Evolutionary conservation across 2,329 filamentous ascomycete genomes (phyloP), one percentile per base, ranked within the genome.

Genomic region (Aureobasidium sp.): DNA sequence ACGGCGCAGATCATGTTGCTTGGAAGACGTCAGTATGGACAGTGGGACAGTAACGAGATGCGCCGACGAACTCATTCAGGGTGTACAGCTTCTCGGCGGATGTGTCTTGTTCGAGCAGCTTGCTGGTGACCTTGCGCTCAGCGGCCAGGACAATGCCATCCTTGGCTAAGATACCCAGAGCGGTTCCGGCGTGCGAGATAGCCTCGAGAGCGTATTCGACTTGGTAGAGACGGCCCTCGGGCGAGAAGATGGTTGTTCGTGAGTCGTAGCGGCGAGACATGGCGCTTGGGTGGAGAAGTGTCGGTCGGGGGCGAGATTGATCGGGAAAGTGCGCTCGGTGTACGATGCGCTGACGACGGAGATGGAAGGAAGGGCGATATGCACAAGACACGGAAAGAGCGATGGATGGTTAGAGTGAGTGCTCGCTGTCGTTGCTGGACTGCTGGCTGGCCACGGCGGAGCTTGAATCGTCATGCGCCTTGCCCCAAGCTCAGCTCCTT

Each of bases 1-100:
- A 99, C 94, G 65, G 94, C 94, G 78, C 92, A 97, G 78, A 99
- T 97, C 95, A 99, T 99, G 82, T 99, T 99, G 81, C 93, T 97
- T 68, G 11, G n/a, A 14, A 8, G n/a, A 9, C 9, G 34, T 62
- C 49, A 62, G 60, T 41, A 57, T 11, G 2, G 7, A 9, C 25
- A 17, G 17, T 37, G 27, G 15, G 56, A 15, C 11, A 44, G 4
- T 14, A 31, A 29, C 7, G 17, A 42, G 15, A 45, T 22, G 36
- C 52, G 59, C 68, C 15, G 62, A 68, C 88, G 66, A 82, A 97
- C 93, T 99, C 94, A 71, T 99, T 99, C 71, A 99, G 81, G 72
- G 96, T 97, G 79, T 99, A 99, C 70, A 99, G 90, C 87, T 99
- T 99, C 87, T 99, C 94, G 56, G 94, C 95, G 61, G 94, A 97